Conservation (phyloP, 2,329 filamentous ascomycete genomes). For the Neonectria hederae region DNA sequence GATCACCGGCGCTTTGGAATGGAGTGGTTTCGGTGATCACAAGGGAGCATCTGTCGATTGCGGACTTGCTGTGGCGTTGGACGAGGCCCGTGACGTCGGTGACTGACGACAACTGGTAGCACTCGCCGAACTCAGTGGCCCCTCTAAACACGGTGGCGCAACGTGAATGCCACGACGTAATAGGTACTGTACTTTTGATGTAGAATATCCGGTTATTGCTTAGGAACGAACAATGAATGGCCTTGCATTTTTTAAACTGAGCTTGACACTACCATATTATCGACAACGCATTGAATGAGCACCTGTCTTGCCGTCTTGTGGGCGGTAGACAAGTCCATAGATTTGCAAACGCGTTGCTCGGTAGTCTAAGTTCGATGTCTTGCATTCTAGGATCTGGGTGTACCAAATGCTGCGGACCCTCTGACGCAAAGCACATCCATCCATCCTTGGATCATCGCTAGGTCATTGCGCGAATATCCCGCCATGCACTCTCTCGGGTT, state of each 20-base stretch:
- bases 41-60: conserved; percentile 19
- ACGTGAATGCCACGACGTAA: neutral
- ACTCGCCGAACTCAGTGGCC: neutral
- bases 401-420: neutral
- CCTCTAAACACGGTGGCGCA: conserved; percentile 11
- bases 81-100: conserved; percentile 20
- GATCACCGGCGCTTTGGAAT: conserved; percentile 17
- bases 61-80: conserved; percentile 11
- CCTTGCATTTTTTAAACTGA: neutral
- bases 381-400: conserved; percentile 10
- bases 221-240: neutral
- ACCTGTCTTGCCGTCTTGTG: no score
- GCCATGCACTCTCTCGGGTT: neutral
- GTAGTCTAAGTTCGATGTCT: no score
- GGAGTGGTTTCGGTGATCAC: conserved; percentile 22
- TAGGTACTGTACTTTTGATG: neutral
- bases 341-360: no score
- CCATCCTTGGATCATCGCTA: neutral
- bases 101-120: conserved; percentile 10
- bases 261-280: neutral
- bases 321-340: no score
- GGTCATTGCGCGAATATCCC: conserved; percentile 1
- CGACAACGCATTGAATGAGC: neutral
- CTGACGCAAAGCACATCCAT: conserved; percentile 5
- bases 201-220: no score